Evolutionary conservation across 768 basidiomycete species (phyloP).

Genomic region (Suillus paluster): DNA sequence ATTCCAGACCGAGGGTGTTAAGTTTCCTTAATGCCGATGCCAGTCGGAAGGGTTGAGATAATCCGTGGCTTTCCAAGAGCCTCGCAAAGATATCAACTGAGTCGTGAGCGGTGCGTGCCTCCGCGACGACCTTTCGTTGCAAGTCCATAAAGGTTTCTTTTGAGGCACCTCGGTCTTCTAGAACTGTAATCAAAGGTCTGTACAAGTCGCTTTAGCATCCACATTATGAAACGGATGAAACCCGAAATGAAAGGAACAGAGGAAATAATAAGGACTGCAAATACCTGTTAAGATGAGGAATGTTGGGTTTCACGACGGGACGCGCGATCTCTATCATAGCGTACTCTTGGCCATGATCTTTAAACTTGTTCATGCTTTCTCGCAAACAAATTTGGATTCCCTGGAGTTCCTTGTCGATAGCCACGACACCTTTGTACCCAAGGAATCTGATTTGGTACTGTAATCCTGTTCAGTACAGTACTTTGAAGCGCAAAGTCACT

Average conservation of each 20-base stretch:
- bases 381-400: slow-evolving; percentile 73
- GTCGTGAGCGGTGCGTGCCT: slow-evolving; percentile 63
- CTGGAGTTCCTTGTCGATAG: slow-evolving; percentile 56
- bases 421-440: slow-evolving; percentile 84
- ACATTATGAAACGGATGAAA: background rate
- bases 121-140: slow-evolving; percentile 61
- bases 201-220: background rate
- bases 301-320: slow-evolving; percentile 61
- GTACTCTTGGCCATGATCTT: slow-evolving; percentile 46
- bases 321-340: slow-evolving; percentile 78
- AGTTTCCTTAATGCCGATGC: slow-evolving; percentile 55
- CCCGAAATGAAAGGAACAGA: slow-evolving; percentile 1
- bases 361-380: slow-evolving; percentile 78
- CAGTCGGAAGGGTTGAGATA: slow-evolving; percentile 54
- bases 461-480: background rate
- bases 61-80: slow-evolving; percentile 52
- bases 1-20: slow-evolving; percentile 49
- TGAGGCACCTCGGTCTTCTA: slow-evolving; percentile 75
- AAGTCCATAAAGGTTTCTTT: slow-evolving; percentile 61
- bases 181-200: slow-evolving; percentile 75
- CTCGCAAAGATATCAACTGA: slow-evolving; percentile 51
- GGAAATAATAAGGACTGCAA: background rate
- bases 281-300: slow-evolving; percentile 75
- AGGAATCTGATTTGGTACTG: slow-evolving; percentile 84
- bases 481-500: slow-evolving; percentile 28